Percentiles rank a stretch among this genome's conserved stretches.
Evolutionary conservation across 768 basidiomycete genomes (phyloP).

Genomic region (Tylopilus sp.): DNA sequence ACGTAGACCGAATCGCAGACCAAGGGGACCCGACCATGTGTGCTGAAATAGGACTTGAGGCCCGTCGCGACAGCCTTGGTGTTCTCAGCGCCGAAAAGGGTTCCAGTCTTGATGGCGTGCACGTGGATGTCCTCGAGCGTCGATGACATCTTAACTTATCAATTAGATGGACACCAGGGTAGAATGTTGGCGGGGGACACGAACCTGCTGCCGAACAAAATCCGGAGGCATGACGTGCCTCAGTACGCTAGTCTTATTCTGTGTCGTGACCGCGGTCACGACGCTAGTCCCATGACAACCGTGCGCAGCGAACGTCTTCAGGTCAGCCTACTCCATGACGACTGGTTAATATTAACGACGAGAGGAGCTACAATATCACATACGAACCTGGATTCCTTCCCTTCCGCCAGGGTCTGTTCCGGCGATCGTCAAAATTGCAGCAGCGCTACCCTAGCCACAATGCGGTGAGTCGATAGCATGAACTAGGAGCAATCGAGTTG

Average conservation of each 20-base stretch:
- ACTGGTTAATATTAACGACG: no score
- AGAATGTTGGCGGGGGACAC: neutral
- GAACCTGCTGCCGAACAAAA: neutral
- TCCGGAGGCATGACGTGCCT: neutral
- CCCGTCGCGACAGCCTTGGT: neutral
- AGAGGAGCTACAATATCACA: no score
- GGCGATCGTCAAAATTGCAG: neutral
- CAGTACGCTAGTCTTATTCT: neutral
- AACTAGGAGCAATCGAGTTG: no score
- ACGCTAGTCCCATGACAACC: constrained; percentile 9
- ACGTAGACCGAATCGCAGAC: constrained; percentile 2
- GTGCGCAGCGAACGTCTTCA: constrained; percentile 2
- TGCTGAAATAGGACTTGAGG: neutral
- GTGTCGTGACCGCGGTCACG: constrained; percentile 2
- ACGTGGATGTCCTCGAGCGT: neutral
- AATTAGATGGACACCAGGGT: neutral
- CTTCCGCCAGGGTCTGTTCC: constrained; percentile 1
- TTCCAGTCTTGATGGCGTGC: neutral
- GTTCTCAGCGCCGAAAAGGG: neutral
- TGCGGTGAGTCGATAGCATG: no score
- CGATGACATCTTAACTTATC: neutral
- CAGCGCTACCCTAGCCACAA: no score
- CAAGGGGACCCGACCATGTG: neutral
- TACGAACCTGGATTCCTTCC: neutral
- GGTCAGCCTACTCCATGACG: neutral